Base-by-base conservation (phyloP, 176 grass and related monocot genomes). In the Aegilops tauschii region DNA sequence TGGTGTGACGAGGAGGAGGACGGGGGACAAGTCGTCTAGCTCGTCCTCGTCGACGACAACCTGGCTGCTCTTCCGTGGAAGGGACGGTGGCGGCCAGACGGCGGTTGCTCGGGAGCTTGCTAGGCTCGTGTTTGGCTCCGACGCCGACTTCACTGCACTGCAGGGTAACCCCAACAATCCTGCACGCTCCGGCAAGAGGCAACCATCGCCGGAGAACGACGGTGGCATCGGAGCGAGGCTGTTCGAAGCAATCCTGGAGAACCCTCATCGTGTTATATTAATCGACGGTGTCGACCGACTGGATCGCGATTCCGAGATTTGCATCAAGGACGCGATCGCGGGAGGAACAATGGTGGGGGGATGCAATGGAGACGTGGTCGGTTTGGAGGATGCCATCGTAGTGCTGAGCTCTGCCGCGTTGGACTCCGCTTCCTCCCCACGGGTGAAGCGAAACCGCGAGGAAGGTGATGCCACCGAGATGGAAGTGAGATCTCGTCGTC, bases 61-160 rank as follows among this genome's bases (percentile, higher is more conserved):
- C 2, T 96, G 89, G 87, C 56, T 96, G 61, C 71, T 96, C 40
- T 96, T 96, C 83, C 85, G 59, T n/a, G 94, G 94, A 25, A 66
- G 21, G 20, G 87, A 96, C 32, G 32, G 1, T 27, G 79, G 82
- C 34, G 76, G 89, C 69, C 93, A 92, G 84, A 56, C 78, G 61
- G 49, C 68, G 20, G 67, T 96, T 56, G 89, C 89, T 4, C 68
- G 75, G 21, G 94, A 96, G 83, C 92, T 96, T 20, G 94, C 94
- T 1, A 88, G 74, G 54, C 85, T 92, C 59, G 85, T 96, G 21
- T 96, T 93, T 65, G 91, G 94, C 32, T 93, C 91, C 1, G 47
- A 73, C 52, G 76, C 56, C 34, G 52, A 81, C n/a, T 84, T 89
- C 83, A 12, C 18, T 2, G 18, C 54, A 5, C 54, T 59, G 18